phyloP scores from a whole-genome alignment of 805 yeast species.

The Ogataea naganishii region DNA sequence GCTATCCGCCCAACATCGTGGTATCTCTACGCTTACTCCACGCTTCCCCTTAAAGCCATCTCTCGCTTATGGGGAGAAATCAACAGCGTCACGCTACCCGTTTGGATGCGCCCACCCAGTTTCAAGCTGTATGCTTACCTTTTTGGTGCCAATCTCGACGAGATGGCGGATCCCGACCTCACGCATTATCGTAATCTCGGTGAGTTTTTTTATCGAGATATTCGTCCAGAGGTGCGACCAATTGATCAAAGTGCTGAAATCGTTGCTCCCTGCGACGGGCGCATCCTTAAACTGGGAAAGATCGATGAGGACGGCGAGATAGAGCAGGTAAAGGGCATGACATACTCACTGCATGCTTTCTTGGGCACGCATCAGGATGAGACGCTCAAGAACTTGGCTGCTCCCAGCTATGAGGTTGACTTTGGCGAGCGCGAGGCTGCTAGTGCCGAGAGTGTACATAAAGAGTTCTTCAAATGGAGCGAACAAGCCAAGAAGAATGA shows the following conservation, averaged over 20 bases:
- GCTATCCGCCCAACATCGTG: constrained; percentile 71
- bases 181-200: constrained; percentile 69
- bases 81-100: constrained; percentile 75
- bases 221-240: constrained; percentile 75
- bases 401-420: constrained; percentile 42
- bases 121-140: constrained; percentile 65
- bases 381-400: constrained; percentile 36
- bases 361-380: constrained; percentile 48
- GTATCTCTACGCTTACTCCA: constrained; percentile 82
- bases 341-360: constrained; percentile 81
- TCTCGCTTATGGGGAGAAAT: constrained; percentile 94
- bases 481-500: neutral
- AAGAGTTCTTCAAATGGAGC: neutral
- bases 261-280: constrained; percentile 93
- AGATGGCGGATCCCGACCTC: constrained; percentile 78
- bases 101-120: constrained; percentile 81
- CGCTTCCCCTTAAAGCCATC: constrained; percentile 83
- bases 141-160: constrained; percentile 86
- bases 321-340: constrained; percentile 96
- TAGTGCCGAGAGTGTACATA: constrained; percentile 5
- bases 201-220: constrained; percentile 83
- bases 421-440: constrained; percentile 26
- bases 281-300: constrained; percentile 77
- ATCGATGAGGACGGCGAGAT: constrained; percentile 66
- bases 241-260: constrained; percentile 53